These are phyloP conservation scores for Pharnaceum exiguum DNA, from an alignment of 148 eudicot species.

Conservation along the genomic window DNA sequence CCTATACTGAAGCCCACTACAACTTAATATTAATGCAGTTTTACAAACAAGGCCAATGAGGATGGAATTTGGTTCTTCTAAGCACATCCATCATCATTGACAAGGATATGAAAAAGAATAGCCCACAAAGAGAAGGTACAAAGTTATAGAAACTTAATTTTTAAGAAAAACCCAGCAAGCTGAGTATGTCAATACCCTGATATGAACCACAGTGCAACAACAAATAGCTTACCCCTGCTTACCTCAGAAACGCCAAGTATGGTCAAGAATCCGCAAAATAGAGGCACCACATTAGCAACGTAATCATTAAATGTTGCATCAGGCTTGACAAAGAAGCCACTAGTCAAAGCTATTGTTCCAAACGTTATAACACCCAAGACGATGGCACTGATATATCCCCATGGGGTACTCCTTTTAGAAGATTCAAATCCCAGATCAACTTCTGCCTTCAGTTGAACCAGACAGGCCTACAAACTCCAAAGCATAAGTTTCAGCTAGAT, in stretches of 20 bases:
- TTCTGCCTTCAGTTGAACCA: constrained; percentile 94
- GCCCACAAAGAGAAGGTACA: too few relatives aligned
- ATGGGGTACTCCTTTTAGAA: constrained; percentile 72
- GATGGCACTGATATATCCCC: constrained; percentile 82
- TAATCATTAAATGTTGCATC: constrained; percentile 82
- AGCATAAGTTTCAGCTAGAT: not conserved
- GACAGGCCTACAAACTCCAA: constrained; percentile 69
- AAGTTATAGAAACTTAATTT: too few relatives aligned
- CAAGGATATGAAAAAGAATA: too few relatives aligned
- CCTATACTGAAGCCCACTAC: too few relatives aligned
- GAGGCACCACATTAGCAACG: constrained; percentile 73
- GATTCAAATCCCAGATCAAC: constrained; percentile 88
- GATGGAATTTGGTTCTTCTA: too few relatives aligned
- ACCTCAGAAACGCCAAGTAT: constrained; percentile 97
- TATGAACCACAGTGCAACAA: too few relatives aligned
- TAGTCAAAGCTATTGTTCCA: constrained; percentile 85
- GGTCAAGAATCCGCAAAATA: constrained; percentile 84
- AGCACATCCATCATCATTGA: too few relatives aligned
- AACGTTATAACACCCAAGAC: constrained; percentile 74
- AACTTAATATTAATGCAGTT: too few relatives aligned
- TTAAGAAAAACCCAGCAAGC: too few relatives aligned
- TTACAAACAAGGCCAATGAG: too few relatives aligned
- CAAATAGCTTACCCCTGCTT: too few relatives aligned
- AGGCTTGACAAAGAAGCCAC: constrained; percentile 95
- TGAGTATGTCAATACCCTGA: too few relatives aligned